Conservation (phyloP, 805 yeast genomes). For the Myxozyma vanderwaltii region DNA sequence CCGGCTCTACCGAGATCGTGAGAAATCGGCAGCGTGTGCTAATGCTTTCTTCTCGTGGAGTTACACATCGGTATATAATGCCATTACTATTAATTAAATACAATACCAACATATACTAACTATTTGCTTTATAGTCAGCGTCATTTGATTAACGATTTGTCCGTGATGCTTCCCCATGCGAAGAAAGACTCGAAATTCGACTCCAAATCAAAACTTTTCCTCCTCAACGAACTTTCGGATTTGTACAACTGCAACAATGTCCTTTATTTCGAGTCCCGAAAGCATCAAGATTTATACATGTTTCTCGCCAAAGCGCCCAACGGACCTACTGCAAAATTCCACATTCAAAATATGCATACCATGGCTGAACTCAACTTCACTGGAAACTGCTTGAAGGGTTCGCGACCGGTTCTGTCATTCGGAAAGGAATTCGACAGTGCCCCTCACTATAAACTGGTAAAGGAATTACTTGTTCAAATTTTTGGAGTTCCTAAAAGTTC, state of each 20-base stretch:
- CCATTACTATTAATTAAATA: not conserved
- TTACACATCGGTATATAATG: constrained; percentile 53
- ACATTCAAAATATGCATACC: constrained; percentile 90
- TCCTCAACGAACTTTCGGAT: constrained; percentile 94
- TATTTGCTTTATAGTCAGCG: constrained; percentile 65
- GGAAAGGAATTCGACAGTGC: constrained; percentile 72
- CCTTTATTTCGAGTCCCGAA: constrained; percentile 91
- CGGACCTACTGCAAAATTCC: constrained; percentile 95
- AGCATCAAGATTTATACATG: constrained; percentile 90
- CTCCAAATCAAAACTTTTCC: constrained; percentile 82
- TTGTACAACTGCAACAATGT: constrained; percentile 95
- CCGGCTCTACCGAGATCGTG: constrained; percentile 1
- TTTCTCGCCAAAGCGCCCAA: constrained; percentile 97
- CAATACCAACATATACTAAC: not conserved
- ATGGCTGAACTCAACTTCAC: constrained; percentile 94
- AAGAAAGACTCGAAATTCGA: constrained; percentile 96
- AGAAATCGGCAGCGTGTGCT: constrained; percentile 50
- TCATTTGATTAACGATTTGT: constrained; percentile 82
- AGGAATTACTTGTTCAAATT: constrained; percentile 76
- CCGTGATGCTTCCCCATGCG: constrained; percentile 83
- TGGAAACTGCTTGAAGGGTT: constrained; percentile 93
- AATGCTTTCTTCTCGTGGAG: constrained; percentile 90
- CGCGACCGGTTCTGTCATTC: constrained; percentile 89
- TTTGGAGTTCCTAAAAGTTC: constrained; percentile 97
- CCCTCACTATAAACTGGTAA: constrained; percentile 72